phyloP scores from a whole-genome alignment of 306 rosid species.

The Bauhinia variegata region DNA sequence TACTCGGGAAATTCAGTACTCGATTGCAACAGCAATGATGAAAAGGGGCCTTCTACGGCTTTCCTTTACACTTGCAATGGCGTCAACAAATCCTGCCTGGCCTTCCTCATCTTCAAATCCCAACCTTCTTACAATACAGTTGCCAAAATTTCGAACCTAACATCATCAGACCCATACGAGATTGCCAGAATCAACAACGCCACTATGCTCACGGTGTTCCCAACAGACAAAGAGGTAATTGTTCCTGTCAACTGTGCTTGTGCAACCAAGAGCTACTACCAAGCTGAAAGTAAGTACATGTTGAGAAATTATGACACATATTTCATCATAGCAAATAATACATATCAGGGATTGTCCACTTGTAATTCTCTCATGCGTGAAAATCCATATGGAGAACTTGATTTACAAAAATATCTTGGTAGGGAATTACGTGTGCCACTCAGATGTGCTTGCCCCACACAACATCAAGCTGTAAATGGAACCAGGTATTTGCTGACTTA shows the following conservation, averaged over 20 bases:
- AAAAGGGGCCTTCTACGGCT: conserved; percentile 38
- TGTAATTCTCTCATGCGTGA: conserved; percentile 56
- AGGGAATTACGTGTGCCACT: conserved; percentile 61
- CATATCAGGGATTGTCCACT: conserved; percentile 59
- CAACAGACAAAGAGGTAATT: conserved; percentile 53
- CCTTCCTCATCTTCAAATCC: conserved; percentile 66
- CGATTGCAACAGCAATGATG: too few species aligned
- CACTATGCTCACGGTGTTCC: conserved; percentile 31
- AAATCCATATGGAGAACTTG: conserved; percentile 35
- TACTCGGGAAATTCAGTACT: too few species aligned
- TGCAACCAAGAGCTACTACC: conserved; percentile 42
- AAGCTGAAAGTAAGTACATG: conserved; percentile 53
- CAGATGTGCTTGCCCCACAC: conserved; percentile 72
- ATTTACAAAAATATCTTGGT: conserved; percentile 34
- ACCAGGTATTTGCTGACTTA: conserved; percentile 33
- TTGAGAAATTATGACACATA: conserved; percentile 29
- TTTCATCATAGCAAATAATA: conserved; percentile 35
- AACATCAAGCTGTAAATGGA: conserved; percentile 26
- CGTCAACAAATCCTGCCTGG: conserved; percentile 44
- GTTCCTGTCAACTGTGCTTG: conserved; percentile 67
- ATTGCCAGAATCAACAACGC: conserved; percentile 52
- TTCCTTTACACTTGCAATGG: conserved; percentile 68
- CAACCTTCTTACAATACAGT: conserved; percentile 50
- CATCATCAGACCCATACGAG: conserved; percentile 46
- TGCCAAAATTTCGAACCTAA: conserved; percentile 60